Evolutionary conservation across 352 stramenopile genomes (phyloP).

Genomic region (Phytophthora idaei): DNA sequence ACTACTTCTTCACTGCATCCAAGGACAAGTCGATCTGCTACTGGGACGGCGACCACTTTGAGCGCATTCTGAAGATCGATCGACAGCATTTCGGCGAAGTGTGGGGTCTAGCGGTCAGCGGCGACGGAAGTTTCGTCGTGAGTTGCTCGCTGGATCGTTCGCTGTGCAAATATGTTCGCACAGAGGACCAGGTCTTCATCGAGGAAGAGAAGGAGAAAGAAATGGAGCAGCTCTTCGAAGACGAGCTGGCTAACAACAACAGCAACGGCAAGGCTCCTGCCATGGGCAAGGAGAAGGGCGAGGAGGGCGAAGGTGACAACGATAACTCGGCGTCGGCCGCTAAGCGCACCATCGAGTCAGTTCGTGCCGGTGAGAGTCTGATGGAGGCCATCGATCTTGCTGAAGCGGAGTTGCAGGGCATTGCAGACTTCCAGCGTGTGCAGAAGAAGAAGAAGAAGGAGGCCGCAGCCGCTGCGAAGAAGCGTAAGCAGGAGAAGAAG

Average conservation of each 20-base stretch:
- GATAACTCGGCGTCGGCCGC: conserved; percentile 86
- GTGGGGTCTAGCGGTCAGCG: conserved; percentile 89
- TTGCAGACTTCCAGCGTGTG: conserved; percentile 71
- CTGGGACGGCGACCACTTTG: conserved; percentile 99
- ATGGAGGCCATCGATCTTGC: conserved; percentile 96
- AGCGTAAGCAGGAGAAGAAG: conserved; percentile 45
- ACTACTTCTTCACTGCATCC: conserved; percentile 98
- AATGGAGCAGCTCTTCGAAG: conserved; percentile 95
- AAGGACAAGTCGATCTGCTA: conserved; percentile 98
- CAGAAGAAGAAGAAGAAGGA: conserved; percentile 68
- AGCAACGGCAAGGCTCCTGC: conserved; percentile 70
- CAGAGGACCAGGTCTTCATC: conserved; percentile 97
- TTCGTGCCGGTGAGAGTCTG: conserved; percentile 90
- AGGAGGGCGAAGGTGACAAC: conserved; percentile 41
- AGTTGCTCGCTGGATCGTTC: conserved; percentile 97
- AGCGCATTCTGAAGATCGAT: conserved; percentile 89
- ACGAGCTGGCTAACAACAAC: conserved; percentile 85
- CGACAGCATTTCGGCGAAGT: conserved; percentile 83
- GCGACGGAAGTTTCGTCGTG: conserved; percentile 95
- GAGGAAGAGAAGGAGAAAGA: conserved; percentile 98
- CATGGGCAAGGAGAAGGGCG: conserved; percentile 65
- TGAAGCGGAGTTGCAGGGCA: conserved; percentile 90
- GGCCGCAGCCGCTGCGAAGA: conserved; percentile 67
- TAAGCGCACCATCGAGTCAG: conserved; percentile 93
- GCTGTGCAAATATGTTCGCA: conserved; percentile 96